These are phyloP conservation scores for Trichoderma afroharzianum DNA, from an alignment of 2,329 filamentous ascomycete genomes.

Conservation along the genomic window DNA sequence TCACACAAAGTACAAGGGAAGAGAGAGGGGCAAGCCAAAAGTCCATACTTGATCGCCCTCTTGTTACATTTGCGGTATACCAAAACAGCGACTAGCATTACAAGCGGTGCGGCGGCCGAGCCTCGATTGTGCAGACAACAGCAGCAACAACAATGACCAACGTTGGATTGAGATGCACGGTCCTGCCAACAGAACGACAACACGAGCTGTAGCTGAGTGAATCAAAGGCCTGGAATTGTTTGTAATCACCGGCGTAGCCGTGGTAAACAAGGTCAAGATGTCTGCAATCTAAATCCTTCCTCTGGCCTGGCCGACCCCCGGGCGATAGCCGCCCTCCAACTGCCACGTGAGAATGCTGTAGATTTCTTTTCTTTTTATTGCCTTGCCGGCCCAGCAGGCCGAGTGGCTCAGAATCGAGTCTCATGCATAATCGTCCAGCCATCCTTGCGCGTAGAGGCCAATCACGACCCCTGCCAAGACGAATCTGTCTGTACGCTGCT, in stretches of 20 bases:
- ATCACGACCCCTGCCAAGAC: background rate
- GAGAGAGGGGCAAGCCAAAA: background rate
- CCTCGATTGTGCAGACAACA: background rate
- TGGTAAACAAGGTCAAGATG: background rate
- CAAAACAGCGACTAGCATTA: background rate
- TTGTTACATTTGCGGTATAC: background rate
- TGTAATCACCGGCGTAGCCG: background rate
- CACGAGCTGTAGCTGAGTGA: background rate
- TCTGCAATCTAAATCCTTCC: background rate
- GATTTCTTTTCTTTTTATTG: background rate
- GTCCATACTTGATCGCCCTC: background rate
- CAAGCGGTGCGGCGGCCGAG: background rate
- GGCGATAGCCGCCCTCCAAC: background rate
- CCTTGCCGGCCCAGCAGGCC: background rate
- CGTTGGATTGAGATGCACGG: background rate
- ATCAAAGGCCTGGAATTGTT: background rate
- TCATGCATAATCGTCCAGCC: background rate
- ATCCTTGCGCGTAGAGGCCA: background rate
- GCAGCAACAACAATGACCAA: background rate
- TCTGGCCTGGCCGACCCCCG: background rate
- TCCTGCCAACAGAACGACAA: background rate
- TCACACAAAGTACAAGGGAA: background rate
- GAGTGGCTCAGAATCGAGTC: slow-evolving; percentile 1
- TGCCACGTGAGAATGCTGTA: slow-evolving; percentile 9
- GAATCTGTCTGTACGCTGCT: background rate